Conservation (phyloP, 352 stramenopile genomes). For the Globisporangium nagaii region DNA sequence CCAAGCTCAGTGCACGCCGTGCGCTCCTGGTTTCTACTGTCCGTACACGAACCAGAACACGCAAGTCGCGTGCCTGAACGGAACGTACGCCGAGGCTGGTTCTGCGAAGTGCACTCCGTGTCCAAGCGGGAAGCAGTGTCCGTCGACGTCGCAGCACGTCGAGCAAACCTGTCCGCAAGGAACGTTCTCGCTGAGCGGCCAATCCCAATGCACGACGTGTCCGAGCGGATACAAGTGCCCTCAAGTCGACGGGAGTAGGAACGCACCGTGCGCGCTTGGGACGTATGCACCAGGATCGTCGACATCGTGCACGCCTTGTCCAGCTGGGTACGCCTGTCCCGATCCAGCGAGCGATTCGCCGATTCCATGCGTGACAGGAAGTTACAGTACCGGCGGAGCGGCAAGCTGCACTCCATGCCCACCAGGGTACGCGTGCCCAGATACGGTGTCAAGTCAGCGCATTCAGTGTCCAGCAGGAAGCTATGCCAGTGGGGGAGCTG, state of each 20-base stretch:
- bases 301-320: conserved; percentile 59
- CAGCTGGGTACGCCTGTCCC: conserved; percentile 48
- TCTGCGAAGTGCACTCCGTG: conserved; percentile 43
- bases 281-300: conserved; percentile 30
- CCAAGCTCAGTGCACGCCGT: conserved; percentile 48
- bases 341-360: conserved; percentile 25
- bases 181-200: conserved; percentile 58
- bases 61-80: conserved; percentile 40
- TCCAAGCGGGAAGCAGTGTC: conserved; percentile 55
- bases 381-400: conserved; percentile 51
- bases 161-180: conserved; percentile 45
- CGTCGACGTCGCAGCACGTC: conserved; percentile 27
- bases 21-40: conserved; percentile 55
- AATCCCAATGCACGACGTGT: conserved; percentile 18
- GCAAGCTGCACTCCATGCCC: conserved; percentile 51
- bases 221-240: conserved; percentile 56
- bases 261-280: conserved; percentile 33
- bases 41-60: conserved; percentile 29
- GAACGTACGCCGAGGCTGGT: conserved; percentile 42
- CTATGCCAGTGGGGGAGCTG: conserved; percentile 44
- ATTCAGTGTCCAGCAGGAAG: conserved; percentile 48
- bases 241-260: conserved; percentile 36
- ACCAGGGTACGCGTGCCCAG: conserved; percentile 71
- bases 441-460: conserved; percentile 38
- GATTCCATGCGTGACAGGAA: conserved; percentile 41